phyloP scores from a whole-genome alignment of 139 green algal genomes.

The Gonium pectorale region DNA sequence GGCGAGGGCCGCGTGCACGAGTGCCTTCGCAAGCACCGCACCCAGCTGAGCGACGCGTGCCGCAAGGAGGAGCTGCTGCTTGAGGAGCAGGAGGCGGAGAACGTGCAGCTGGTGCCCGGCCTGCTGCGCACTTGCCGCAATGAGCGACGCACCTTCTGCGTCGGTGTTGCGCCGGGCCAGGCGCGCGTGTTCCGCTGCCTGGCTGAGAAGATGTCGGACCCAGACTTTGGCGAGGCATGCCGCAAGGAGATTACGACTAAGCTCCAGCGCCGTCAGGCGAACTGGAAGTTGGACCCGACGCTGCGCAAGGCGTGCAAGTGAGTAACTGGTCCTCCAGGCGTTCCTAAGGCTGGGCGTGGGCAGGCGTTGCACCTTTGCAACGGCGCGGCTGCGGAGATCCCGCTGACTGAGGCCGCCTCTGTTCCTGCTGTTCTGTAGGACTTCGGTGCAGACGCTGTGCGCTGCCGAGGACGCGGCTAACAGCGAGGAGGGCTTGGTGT shows the following conservation, averaged over 20 bases:
- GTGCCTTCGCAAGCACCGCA: slow-evolving; percentile 75
- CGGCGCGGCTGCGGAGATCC: too few species aligned
- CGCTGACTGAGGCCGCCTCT: background rate
- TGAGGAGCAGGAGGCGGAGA: slow-evolving; percentile 64
- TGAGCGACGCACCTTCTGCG: slow-evolving; percentile 82
- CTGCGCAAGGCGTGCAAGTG: slow-evolving; percentile 74
- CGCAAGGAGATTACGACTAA: slow-evolving; percentile 64
- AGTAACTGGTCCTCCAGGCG: background rate
- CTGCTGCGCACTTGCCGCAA: slow-evolving; percentile 59
- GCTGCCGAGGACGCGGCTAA: slow-evolving; percentile 26
- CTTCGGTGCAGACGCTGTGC: slow-evolving; percentile 38
- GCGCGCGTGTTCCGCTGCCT: slow-evolving; percentile 78
- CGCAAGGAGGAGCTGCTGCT: slow-evolving; percentile 76
- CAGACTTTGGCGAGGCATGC: slow-evolving; percentile 77
- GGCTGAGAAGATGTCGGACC: slow-evolving; percentile 78
- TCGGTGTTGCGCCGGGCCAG: slow-evolving; percentile 56
- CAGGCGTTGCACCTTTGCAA: too few species aligned
- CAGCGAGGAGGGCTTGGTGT: slow-evolving; percentile 65
- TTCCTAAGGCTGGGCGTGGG: too few species aligned
- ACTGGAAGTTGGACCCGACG: slow-evolving; percentile 85
- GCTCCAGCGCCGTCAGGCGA: slow-evolving; percentile 66
- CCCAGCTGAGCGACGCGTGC: slow-evolving; percentile 71
- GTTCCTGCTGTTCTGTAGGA: background rate
- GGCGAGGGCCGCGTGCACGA: slow-evolving; percentile 73
- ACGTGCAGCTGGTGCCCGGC: slow-evolving; percentile 65